Conservation (phyloP, 2,329 filamentous ascomycete species). For the Plenodomus tracheiphilus region DNA sequence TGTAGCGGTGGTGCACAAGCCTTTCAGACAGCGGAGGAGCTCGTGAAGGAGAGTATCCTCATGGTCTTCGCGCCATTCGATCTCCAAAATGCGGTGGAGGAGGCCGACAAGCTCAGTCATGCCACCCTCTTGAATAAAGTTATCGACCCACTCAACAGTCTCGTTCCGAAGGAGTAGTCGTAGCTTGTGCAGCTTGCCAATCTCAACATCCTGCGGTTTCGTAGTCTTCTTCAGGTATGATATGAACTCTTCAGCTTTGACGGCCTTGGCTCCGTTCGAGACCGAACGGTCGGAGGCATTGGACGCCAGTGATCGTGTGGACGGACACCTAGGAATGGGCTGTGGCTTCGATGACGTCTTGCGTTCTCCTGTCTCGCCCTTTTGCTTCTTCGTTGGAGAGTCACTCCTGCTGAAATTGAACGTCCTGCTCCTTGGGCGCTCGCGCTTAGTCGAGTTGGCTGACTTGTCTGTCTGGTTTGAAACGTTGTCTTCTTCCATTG, state of each 20-base stretch:
- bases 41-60: conserved; percentile 93
- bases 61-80: conserved; percentile 98
- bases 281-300: conserved; percentile 61
- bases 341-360: conserved; percentile 70
- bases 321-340: conserved; percentile 66
- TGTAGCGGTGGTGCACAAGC: conserved; percentile 85
- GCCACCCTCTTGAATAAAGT: conserved; percentile 84
- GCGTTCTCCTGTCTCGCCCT: conserved; percentile 56
- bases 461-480: conserved; percentile 13
- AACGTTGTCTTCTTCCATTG: conserved; percentile 24
- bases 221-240: conserved; percentile 79
- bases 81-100: conserved; percentile 86
- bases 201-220: conserved; percentile 81
- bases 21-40: conserved; percentile 89
- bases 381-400: conserved; percentile 75
- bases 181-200: conserved; percentile 94
- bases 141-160: conserved; percentile 92
- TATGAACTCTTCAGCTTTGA: conserved; percentile 82
- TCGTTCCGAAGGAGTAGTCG: conserved; percentile 88
- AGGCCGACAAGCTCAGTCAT: conserved; percentile 90
- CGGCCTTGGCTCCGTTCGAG: conserved; percentile 72
- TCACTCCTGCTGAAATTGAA: conserved; percentile 78
- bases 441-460: conserved; percentile 46
- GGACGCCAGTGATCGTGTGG: conserved; percentile 59
- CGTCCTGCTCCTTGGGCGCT: conserved; percentile 68